A percentile compares a stretch with the other conserved stretches of the same genome.
phyloP scores from a whole-genome alignment of 169 alveolate species.

The Eimeria necatrix region DNA sequence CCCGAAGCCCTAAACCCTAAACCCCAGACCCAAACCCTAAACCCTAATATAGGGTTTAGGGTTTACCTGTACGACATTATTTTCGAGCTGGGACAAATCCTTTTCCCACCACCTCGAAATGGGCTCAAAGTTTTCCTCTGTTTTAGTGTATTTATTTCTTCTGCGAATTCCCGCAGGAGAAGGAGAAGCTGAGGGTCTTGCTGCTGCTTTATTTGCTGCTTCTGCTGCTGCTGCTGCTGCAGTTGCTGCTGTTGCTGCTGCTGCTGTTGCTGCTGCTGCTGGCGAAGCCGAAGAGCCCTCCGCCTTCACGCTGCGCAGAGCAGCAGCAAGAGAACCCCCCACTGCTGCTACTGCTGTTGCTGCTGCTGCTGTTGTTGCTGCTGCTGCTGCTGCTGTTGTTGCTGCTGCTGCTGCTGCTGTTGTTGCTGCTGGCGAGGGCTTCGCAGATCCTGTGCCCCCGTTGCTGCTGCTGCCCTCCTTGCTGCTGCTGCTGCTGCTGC shows the following conservation, averaged over 20 bases:
- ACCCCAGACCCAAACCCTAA: background rate
- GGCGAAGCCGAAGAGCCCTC: background rate
- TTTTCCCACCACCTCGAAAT: conserved; percentile 74
- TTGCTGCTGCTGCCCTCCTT: background rate
- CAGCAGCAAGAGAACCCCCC: conserved; percentile 4
- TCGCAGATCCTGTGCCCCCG: background rate
- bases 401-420: conserved; percentile 50
- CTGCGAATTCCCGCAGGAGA: background rate
- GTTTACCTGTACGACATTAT: background rate
- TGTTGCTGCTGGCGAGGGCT: background rate
- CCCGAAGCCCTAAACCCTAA: background rate
- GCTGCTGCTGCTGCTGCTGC: conserved; percentile 51
- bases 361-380: conserved; percentile 17
- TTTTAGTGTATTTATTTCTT: conserved; percentile 30
- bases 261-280: too few species aligned
- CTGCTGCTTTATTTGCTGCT: background rate
- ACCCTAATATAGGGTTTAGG: background rate
- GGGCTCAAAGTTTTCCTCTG: conserved; percentile 75
- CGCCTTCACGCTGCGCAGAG: background rate
- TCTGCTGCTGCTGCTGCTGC: too few species aligned
- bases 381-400: conserved; percentile 10
- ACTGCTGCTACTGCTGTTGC: background rate
- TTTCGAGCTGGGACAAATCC: background rate
- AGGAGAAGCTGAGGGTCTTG: background rate
- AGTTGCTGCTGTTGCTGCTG: background rate